phyloP scores from a whole-genome alignment of 768 basidiomycete genomes.

The Hygrocybe coccinea region DNA sequence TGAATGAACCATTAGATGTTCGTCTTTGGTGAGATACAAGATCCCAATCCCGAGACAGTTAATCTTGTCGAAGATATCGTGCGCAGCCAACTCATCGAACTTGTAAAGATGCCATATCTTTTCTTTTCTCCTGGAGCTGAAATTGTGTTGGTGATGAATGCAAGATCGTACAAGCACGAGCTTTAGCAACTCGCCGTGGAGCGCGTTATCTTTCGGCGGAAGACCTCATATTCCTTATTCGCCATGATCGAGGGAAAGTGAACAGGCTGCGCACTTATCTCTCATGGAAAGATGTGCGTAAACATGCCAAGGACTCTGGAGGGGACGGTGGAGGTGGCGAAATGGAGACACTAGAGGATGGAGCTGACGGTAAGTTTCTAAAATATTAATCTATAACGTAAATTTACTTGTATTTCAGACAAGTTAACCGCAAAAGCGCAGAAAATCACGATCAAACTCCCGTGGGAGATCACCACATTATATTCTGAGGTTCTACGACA shows the following conservation, averaged over 20 bases:
- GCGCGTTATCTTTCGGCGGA: conserved; percentile 86
- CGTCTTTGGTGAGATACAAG: conserved; percentile 93
- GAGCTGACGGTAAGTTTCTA: conserved; percentile 60
- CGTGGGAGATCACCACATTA: conserved; percentile 92
- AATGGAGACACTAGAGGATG: conserved; percentile 79
- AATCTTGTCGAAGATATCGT: conserved; percentile 96
- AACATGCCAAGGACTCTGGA: conserved; percentile 87
- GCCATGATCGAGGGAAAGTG: conserved; percentile 90
- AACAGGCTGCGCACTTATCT: conserved; percentile 90
- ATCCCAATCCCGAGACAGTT: conserved; percentile 81
- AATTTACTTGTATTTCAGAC: conserved; percentile 38
- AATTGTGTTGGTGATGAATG: background rate
- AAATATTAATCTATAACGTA: background rate
- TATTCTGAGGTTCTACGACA: conserved; percentile 81
- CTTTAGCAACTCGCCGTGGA: conserved; percentile 73
- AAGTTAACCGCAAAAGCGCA: conserved; percentile 79
- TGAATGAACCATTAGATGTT: conserved; percentile 63
- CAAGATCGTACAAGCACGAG: conserved; percentile 89
- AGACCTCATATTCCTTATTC: conserved; percentile 94
- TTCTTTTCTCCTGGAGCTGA: conserved; percentile 5
- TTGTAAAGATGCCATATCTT: conserved; percentile 46
- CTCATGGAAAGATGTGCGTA: conserved; percentile 95
- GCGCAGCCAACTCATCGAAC: conserved; percentile 82
- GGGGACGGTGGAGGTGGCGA: conserved; percentile 80
- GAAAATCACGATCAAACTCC: conserved; percentile 91